phyloP scores from a whole-genome alignment of 768 basidiomycete species.

The Fibroporia radiculosa region DNA sequence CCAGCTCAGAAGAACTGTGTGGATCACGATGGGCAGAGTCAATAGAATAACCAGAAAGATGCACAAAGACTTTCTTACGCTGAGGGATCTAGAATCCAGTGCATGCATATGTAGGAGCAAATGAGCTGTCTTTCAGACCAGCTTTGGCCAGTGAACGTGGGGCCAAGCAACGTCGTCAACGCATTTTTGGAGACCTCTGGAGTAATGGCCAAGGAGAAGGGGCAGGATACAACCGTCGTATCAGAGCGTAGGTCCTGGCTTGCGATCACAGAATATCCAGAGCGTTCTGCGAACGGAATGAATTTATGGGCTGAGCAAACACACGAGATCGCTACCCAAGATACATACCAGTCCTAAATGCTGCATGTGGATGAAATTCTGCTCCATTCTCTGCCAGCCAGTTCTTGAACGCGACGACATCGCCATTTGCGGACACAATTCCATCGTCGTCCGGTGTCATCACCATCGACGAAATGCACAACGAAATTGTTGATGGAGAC shows the following conservation, averaged over 20 bases:
- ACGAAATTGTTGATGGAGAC: too few relatives aligned
- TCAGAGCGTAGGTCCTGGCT: slow-evolving; percentile 39
- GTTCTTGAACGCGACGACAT: slow-evolving; percentile 27
- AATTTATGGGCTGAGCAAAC: neutral
- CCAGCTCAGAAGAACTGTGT: slow-evolving; percentile 5
- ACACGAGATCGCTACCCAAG: neutral
- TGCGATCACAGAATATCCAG: slow-evolving; percentile 47
- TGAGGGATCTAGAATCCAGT: slow-evolving; percentile 37
- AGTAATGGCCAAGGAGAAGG: slow-evolving; percentile 59
- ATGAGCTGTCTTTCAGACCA: slow-evolving; percentile 66
- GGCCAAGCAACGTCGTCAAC: slow-evolving; percentile 31
- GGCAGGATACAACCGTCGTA: slow-evolving; percentile 54
- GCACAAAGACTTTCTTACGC: too few relatives aligned
- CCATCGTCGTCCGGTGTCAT: too few relatives aligned
- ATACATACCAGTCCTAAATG: slow-evolving; percentile 39
- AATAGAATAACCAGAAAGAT: too few relatives aligned
- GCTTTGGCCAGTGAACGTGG: slow-evolving; percentile 15
- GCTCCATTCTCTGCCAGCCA: slow-evolving; percentile 49
- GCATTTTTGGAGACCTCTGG: slow-evolving; percentile 37
- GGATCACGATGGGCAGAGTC: too few relatives aligned
- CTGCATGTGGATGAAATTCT: slow-evolving; percentile 38
- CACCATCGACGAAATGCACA: too few relatives aligned
- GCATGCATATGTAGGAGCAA: slow-evolving; percentile 56
- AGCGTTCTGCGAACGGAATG: slow-evolving; percentile 9
- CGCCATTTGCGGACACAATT: too few relatives aligned